Percentiles rank a stretch among this genome's conserved stretches.
phyloP scores from a whole-genome alignment of 2,329 filamentous ascomycete species.

The Akanthomyces lecanii region DNA sequence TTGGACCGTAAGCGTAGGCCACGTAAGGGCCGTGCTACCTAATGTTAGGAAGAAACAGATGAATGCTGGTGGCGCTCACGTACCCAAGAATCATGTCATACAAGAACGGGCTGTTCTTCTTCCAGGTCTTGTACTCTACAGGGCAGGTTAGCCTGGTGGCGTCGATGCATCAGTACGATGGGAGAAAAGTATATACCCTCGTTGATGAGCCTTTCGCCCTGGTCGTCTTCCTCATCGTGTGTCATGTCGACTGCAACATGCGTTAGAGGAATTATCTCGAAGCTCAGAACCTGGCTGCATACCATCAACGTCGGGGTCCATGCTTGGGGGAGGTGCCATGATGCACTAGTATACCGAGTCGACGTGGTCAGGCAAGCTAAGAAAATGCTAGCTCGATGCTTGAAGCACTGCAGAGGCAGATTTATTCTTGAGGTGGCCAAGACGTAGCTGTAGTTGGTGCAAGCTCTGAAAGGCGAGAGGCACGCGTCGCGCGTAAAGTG shows the following conservation, averaged over 20 bases:
- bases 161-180: background rate
- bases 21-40: conserved; percentile 79
- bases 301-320: conserved; percentile 36
- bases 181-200: conserved; percentile 58
- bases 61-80: conserved; percentile 14
- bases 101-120: conserved; percentile 97
- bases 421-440: background rate
- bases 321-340: conserved; percentile 35
- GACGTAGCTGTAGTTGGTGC: conserved; percentile 2
- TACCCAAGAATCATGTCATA: conserved; percentile 94
- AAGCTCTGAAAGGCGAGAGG: conserved; percentile 29
- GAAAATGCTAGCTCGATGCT: background rate
- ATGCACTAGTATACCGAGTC: background rate
- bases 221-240: conserved; percentile 66
- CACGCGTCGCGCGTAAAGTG: conserved; percentile 40
- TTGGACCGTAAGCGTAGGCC: conserved; percentile 95
- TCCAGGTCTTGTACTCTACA: conserved; percentile 98
- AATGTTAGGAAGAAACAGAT: conserved; percentile 9
- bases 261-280: conserved; percentile 3
- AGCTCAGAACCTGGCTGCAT: conserved; percentile 20
- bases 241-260: conserved; percentile 32
- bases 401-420: background rate
- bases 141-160: conserved; percentile 6
- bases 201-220: conserved; percentile 86
- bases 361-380: background rate